Evolutionary conservation across 257 asterid species (phyloP).

Genomic region (Solanum clarkiae): DNA sequence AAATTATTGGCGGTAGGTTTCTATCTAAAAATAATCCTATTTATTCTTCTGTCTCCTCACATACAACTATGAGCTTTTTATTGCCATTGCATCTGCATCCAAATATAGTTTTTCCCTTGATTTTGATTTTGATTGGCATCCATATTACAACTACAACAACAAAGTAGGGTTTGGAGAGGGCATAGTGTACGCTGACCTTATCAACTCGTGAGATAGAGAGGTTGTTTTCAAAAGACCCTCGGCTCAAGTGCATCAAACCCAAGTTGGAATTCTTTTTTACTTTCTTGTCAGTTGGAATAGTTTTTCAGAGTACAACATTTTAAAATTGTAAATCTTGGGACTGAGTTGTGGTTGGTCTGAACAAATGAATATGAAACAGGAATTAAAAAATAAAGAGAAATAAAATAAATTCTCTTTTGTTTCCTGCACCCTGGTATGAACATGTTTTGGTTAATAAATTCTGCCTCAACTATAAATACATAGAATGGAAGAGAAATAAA

Average conservation of each 20-base stretch:
- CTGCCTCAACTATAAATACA: background rate
- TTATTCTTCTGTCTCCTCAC: background rate
- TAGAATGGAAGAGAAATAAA: background rate
- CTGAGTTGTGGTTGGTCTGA: background rate
- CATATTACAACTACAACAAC: background rate
- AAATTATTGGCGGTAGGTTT: conserved; percentile 65
- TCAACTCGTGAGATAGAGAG: too few species aligned
- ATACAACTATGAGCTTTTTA: background rate
- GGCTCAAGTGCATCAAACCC: too few species aligned
- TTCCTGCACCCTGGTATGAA: background rate
- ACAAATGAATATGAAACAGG: background rate
- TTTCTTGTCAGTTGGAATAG: background rate
- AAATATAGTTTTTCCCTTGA: background rate
- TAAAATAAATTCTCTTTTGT: background rate
- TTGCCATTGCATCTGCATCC: background rate
- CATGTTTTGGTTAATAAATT: background rate
- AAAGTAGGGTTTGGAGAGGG: too few species aligned
- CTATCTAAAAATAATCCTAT: background rate
- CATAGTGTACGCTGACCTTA: too few species aligned
- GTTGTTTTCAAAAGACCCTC: too few species aligned
- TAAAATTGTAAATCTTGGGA: background rate
- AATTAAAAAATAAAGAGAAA: background rate
- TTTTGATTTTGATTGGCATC: background rate
- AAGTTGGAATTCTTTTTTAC: background rate
- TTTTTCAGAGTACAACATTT: background rate